Conservation (phyloP, 768 basidiomycete genomes). For the Amanita thiersii region DNA sequence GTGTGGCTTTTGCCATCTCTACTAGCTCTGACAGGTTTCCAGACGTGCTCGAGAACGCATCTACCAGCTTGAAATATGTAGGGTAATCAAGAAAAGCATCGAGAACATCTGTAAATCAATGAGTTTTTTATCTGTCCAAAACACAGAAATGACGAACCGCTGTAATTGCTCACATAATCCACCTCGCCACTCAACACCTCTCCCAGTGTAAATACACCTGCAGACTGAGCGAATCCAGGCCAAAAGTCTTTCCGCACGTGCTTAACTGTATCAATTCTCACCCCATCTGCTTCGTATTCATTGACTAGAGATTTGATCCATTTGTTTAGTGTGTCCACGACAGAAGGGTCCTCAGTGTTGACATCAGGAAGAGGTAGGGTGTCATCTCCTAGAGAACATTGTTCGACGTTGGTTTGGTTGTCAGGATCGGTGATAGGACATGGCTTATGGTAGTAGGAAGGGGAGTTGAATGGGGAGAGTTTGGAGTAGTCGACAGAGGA, state of each 20-base stretch:
- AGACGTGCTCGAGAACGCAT: conserved; percentile 45
- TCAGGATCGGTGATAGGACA: conserved; percentile 57
- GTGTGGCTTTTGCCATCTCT: conserved; percentile 23
- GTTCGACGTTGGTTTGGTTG: conserved; percentile 46
- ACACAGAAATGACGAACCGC: conserved; percentile 12
- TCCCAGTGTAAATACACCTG: conserved; percentile 67
- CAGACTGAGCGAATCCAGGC: conserved; percentile 50
- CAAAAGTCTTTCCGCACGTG: conserved; percentile 65
- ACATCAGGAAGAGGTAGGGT: conserved; percentile 60
- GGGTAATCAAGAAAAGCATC: conserved; percentile 58
- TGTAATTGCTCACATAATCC: conserved; percentile 32
- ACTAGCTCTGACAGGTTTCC: conserved; percentile 36
- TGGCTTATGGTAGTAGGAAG: conserved; percentile 47
- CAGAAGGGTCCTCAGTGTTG: conserved; percentile 55
- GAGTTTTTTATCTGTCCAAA: neutral
- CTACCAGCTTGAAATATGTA: conserved; percentile 39
- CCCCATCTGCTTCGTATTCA: conserved; percentile 56
- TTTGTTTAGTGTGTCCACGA: conserved; percentile 42
- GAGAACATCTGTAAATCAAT: conserved; percentile 28
- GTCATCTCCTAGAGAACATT: conserved; percentile 73
- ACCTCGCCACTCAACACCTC: conserved; percentile 37
- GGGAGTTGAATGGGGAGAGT: conserved; percentile 19
- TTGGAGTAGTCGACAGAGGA: conserved; percentile 19
- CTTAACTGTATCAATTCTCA: conserved; percentile 57
- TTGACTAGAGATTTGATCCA: conserved; percentile 56